Evolutionary conservation across 305 asterid genomes (phyloP).

Genomic region (Ajuga reptans): DNA sequence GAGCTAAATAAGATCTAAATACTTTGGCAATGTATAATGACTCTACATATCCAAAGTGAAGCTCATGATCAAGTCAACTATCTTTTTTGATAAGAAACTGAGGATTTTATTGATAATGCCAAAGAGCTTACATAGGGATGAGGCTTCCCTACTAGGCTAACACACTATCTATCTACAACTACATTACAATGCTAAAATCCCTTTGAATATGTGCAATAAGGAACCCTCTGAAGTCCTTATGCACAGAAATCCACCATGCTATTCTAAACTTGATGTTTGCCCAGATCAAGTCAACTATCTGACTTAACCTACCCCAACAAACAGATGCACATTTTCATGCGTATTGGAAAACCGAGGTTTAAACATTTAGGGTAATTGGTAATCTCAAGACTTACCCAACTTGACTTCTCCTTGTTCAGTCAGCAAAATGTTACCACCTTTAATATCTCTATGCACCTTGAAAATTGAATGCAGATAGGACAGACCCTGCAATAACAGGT

Average conservation of each 20-base stretch:
- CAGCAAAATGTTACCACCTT: constrained; percentile 95
- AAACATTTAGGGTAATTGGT: constrained; percentile 6
- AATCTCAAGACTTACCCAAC: constrained; percentile 58
- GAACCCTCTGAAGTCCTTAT: too few species aligned
- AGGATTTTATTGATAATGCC: too few species aligned
- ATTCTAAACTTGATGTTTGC: too few species aligned
- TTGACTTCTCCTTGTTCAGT: constrained; percentile 98
- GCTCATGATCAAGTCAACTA: constrained; percentile 14
- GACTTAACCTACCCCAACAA: constrained; percentile 9
- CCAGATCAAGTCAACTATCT: constrained; percentile 8
- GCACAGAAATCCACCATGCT: too few species aligned
- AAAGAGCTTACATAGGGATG: too few species aligned
- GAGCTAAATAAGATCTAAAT: constrained; percentile 5
- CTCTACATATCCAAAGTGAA: constrained; percentile 14
- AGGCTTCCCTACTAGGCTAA: too few species aligned
- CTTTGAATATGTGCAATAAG: too few species aligned
- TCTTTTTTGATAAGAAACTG: too few species aligned
- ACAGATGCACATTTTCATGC: constrained; percentile 2
- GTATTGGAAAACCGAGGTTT: constrained; percentile 6
- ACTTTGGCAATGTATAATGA: not conserved
- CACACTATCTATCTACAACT: too few species aligned
- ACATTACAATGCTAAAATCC: too few species aligned
- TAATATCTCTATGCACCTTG: constrained; percentile 98
- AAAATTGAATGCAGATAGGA: constrained; percentile 94
- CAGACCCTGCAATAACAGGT: constrained; percentile 60